Evolutionary conservation across 2,329 filamentous ascomycete species (phyloP), one percentile per base, ranked within the genome.

Genomic region (Colletotrichum destructivum): DNA sequence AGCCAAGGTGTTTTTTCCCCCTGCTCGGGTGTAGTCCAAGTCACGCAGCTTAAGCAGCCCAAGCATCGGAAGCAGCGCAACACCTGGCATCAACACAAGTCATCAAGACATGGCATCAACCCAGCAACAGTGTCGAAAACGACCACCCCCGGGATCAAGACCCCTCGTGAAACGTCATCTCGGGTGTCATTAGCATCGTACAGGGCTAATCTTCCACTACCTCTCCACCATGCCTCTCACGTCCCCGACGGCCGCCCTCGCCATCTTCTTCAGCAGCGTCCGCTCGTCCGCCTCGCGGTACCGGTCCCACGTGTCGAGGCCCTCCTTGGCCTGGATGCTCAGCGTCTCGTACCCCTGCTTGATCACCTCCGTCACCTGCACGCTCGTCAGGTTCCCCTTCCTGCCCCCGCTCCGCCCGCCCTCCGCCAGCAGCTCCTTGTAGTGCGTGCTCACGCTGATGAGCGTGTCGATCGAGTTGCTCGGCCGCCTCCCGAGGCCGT

Each of bases 311-410:
- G 91, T 90, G 80, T 96, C 95, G 75, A 97, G 81, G 0, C 94
- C 95, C 79, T 97, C 95, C 77, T 92, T 94, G 0, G 94, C 91
- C 82, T 97, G 94, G 66, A 99, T 97, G 74, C 93, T 96, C 77
- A 99, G 83, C 46, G 95, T 98, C 81, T 98, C 96, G 78, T 98
- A 98, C 0, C 96, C 96, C 81, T 97, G 93, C 84, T 97, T 97
- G 81, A 99, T 98, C 38, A 98, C 93, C 75, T 93, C 92, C 52
- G 92, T 92, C 49, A 99, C 95, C 80, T 98, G 93, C 61, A 90
- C 87, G 47, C 93, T 95, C 70, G 94, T 97, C 71, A 98, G 84
- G 75, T 93, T 93, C 72, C 89, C 88, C 75, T 82, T 87, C 72
- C 82, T 82, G 49, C 81, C 80, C 23, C 85, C 84, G 9, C 86